Percentiles rank a stretch among this genome's conserved stretches.
Evolutionary conservation across 164 flowering plant species (phyloP).

Genomic region (Amborella trichopoda): DNA sequence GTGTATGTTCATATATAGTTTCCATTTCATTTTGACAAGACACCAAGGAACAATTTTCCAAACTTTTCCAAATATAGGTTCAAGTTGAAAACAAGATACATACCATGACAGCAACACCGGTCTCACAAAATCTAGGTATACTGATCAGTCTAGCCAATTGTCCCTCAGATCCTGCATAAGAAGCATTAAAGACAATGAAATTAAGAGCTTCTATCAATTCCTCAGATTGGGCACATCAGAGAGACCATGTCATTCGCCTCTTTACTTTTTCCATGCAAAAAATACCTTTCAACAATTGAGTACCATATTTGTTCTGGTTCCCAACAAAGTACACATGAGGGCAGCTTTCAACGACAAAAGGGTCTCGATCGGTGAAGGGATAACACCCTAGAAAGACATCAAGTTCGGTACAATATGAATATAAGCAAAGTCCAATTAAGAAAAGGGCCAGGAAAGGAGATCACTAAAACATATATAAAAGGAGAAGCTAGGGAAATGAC

Average conservation of each 20-base stretch:
- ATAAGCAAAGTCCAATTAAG: background rate
- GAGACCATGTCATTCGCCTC: too few relatives aligned
- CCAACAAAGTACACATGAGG: slow-evolving; percentile 97
- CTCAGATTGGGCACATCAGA: too few relatives aligned
- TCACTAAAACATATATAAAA: slow-evolving; percentile 1
- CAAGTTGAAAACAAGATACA: slow-evolving; percentile 5
- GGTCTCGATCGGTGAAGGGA: slow-evolving; percentile 90
- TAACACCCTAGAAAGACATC: slow-evolving; percentile 61
- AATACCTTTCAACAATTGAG: slow-evolving; percentile 55
- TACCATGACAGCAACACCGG: slow-evolving; percentile 83
- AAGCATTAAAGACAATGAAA: too few relatives aligned
- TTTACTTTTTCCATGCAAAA: too few relatives aligned
- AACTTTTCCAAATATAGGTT: background rate
- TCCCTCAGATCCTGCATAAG: slow-evolving; percentile 70
- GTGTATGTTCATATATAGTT: too few relatives aligned
- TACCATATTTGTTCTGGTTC: slow-evolving; percentile 62
- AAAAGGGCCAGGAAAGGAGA: background rate
- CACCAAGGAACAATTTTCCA: too few relatives aligned
- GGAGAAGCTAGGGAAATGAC: background rate
- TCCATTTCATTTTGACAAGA: too few relatives aligned
- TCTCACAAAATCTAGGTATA: slow-evolving; percentile 79
- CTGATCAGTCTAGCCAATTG: slow-evolving; percentile 75
- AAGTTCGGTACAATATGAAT: slow-evolving; percentile 1
- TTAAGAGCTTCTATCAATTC: too few relatives aligned
- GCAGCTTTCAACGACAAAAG: slow-evolving; percentile 78